These are phyloP conservation scores for Cucumis hystrix DNA, from an alignment of 306 rosid species.

Conservation along the genomic window DNA sequence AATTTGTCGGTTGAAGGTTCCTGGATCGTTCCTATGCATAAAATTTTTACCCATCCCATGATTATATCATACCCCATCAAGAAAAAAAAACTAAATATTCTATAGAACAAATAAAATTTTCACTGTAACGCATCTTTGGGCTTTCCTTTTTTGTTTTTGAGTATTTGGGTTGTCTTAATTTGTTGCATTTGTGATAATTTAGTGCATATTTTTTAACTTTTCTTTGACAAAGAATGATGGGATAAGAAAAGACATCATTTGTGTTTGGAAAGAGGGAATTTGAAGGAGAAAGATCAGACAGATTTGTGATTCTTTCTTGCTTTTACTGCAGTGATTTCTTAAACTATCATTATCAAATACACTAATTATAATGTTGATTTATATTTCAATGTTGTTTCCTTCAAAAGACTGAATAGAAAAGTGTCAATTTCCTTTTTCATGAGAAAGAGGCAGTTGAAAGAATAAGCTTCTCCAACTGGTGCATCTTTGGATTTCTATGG, in stretches of 20 bases:
- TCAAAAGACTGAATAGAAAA: too few species aligned
- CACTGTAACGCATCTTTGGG: not conserved
- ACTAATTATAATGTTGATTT: too few species aligned
- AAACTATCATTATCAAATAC: too few species aligned
- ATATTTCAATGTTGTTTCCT: too few species aligned
- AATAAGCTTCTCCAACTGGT: too few species aligned
- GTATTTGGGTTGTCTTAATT: not conserved
- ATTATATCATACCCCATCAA: not conserved
- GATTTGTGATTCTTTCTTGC: not conserved
- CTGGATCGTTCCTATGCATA: not conserved
- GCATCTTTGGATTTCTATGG: too few species aligned
- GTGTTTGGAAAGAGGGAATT: not conserved
- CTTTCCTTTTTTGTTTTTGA: not conserved
- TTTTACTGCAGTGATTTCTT: not conserved
- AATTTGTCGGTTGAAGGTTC: not conserved
- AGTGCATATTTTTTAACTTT: not conserved
- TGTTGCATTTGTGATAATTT: not conserved
- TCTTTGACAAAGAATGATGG: not conserved
- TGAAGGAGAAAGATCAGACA: not conserved
- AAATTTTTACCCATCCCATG: not conserved
- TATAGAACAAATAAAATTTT: not conserved
- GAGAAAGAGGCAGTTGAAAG: not conserved
- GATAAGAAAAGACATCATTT: not conserved
- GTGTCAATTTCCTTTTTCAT: not conserved
- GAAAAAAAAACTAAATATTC: not conserved